Base-by-base conservation (phyloP, 768 basidiomycete species). In the Boletus eberwhitei region DNA sequence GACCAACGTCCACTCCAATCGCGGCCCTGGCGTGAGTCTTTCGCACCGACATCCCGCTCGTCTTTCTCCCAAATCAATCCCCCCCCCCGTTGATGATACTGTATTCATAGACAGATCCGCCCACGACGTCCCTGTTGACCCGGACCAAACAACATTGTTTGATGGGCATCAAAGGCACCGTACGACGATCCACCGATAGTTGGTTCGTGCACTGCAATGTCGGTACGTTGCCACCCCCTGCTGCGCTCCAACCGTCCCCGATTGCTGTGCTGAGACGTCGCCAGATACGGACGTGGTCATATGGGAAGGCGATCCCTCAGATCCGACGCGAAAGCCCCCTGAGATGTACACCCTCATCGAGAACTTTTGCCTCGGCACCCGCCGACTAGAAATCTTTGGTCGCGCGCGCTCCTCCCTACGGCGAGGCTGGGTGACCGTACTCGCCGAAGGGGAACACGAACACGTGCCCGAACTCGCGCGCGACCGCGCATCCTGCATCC, bases 161-260 rank as follows among this genome's bases (percentile, higher is more conserved):
- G 46, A 97, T 98, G 79, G 96, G 96, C 37, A 98, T 99, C 59
- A 84, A 93, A 45, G 97, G 97, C 14, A 98, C 97, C 2, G 96
- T 99, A 13, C 84, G 96, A 22, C 81, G 97, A 31, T 92, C 91
- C 19, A 95, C 90, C 2, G 97, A 99, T 68, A 88, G 86, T 55
- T 91, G 92, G 87, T 95, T 98, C 71, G 96, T 97, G 0, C 96
- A 99, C 71, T 98, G 95, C 67, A 99, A 99, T 72, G 89, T 99
- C 60, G 93, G 91, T 90, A 68, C 48, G 90, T 59, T 50, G 11
- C 26, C 29, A 16, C 3, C 17, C 31, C 35, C n/a, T 38, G 47
- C 22, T 37, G 47, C 24, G 35, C 36, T 17, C 9, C 21, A 34
- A 24, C 6, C 24, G 24, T 26, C 35, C 26, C 32, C 38, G 46